A percentile compares a stretch with the other conserved stretches of the same genome.
These are phyloP conservation scores for Millerago galiae DNA, from an alignment of 805 yeast genomes.

Conservation along the genomic window DNA sequence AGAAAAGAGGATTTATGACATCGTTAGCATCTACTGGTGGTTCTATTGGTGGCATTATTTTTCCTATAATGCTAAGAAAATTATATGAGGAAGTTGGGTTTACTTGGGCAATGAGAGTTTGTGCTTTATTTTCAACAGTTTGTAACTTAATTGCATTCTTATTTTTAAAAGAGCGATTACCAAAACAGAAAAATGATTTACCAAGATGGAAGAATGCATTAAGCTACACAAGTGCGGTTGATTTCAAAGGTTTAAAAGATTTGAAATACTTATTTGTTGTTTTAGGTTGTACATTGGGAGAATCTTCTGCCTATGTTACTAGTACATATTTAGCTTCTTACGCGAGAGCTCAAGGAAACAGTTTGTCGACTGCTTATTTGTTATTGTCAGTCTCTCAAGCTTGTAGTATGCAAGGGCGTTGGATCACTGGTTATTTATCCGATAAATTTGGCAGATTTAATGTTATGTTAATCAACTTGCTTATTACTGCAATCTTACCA, in stretches of 20 bases:
- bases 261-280: conserved; percentile 35
- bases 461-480: conserved; percentile 34
- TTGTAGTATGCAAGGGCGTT: conserved; percentile 37
- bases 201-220: conserved; percentile 22
- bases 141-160: conserved; percentile 29
- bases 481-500: conserved; percentile 25
- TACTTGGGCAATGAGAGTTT: conserved; percentile 49
- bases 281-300: conserved; percentile 41
- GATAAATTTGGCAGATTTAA: conserved; percentile 47
- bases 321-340: conserved; percentile 47
- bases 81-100: conserved; percentile 42
- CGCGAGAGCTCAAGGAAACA: conserved; percentile 39
- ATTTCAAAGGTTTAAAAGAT: conserved; percentile 36
- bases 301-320: conserved; percentile 36
- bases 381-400: conserved; percentile 40
- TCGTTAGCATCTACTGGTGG: conserved; percentile 47
- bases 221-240: conserved; percentile 25
- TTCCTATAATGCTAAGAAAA: conserved; percentile 45
- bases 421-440: conserved; percentile 35
- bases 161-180: conserved; percentile 37
- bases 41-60: conserved; percentile 46
- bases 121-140: conserved; percentile 38
- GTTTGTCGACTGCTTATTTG: conserved; percentile 33
- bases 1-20: conserved; percentile 48
- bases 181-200: conserved; percentile 19